A percentile compares a stretch with the other conserved stretches of the same genome.
Conservation (phyloP, 2,329 filamentous ascomycete genomes). For the Didymellaceae sp. region DNA sequence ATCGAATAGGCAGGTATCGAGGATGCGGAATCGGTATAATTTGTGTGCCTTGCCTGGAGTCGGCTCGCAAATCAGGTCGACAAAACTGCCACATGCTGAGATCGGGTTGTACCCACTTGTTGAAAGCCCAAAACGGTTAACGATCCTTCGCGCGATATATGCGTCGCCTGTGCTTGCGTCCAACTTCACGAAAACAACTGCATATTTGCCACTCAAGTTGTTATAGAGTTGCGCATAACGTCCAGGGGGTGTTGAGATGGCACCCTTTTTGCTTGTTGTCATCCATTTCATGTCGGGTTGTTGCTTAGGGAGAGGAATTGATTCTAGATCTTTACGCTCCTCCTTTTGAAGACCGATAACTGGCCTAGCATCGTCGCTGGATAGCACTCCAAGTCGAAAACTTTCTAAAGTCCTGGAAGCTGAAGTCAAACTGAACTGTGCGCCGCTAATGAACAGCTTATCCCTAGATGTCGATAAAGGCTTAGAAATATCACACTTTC, state of each 20-base stretch:
- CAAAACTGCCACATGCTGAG: conserved; percentile 1
- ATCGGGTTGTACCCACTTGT: neutral
- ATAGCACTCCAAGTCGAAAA: neutral
- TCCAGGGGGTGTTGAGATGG: neutral
- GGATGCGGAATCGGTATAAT: conserved; percentile 9
- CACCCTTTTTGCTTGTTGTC: neutral
- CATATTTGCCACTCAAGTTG: neutral
- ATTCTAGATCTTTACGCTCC: neutral
- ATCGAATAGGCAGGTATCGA: conserved; percentile 11
- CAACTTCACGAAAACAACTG: neutral
- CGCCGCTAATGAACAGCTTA: neutral
- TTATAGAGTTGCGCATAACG: neutral
- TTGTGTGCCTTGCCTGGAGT: neutral
- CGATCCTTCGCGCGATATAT: neutral
- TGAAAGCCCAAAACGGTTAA: conserved; percentile 1
- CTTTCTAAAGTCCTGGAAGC: neutral
- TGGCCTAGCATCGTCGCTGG: neutral
- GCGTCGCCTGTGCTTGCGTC: neutral
- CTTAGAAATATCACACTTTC: neutral
- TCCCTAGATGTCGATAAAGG: conserved; percentile 6
- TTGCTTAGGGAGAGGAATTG: neutral
- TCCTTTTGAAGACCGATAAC: neutral
- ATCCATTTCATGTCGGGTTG: conserved; percentile 2
- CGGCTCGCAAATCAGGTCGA: conserved; percentile 1
- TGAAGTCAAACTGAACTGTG: neutral